Evolutionary conservation across 352 stramenopile genomes (phyloP).

Genomic region (Paralagenidium karlingii): DNA sequence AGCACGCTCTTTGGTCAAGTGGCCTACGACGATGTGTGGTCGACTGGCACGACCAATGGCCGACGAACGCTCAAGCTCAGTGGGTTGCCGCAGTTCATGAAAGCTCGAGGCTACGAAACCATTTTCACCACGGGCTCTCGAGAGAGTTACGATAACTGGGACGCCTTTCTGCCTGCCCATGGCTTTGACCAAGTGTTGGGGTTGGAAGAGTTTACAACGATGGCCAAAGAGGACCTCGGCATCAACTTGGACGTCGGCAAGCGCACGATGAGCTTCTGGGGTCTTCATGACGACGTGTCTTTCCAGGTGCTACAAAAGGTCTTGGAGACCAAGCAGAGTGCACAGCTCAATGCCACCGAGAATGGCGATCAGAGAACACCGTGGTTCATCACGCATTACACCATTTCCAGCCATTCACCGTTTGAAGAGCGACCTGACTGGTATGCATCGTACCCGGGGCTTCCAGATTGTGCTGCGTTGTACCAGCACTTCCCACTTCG

Average conservation of each 20-base stretch:
- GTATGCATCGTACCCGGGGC: constrained; percentile 10
- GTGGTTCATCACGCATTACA: constrained; percentile 41
- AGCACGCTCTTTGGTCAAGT: constrained; percentile 39
- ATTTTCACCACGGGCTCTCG: constrained; percentile 29
- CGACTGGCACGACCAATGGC: constrained; percentile 21
- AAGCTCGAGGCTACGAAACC: constrained; percentile 28
- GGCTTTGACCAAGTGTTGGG: constrained; percentile 32
- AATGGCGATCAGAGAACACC: constrained; percentile 16
- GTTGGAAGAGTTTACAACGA: constrained; percentile 20
- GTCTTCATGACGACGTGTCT: constrained; percentile 36
- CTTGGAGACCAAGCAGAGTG: constrained; percentile 25
- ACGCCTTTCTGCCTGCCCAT: constrained; percentile 26
- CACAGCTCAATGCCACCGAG: constrained; percentile 13
- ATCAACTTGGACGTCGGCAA: constrained; percentile 18
- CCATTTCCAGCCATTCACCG: constrained; percentile 36
- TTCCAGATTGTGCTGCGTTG: constrained; percentile 22
- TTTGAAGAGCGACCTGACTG: constrained; percentile 21
- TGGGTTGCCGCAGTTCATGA: constrained; percentile 37
- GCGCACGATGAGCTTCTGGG: constrained; percentile 15
- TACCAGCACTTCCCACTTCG: constrained; percentile 10
- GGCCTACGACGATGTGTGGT: constrained; percentile 17
- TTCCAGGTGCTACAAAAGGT: constrained; percentile 32
- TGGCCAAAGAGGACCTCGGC: constrained; percentile 17
- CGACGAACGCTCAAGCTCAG: constrained; percentile 13
- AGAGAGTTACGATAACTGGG: constrained; percentile 33